Conservation (phyloP, 768 basidiomycete genomes). For the Mycena vulgaris region DNA sequence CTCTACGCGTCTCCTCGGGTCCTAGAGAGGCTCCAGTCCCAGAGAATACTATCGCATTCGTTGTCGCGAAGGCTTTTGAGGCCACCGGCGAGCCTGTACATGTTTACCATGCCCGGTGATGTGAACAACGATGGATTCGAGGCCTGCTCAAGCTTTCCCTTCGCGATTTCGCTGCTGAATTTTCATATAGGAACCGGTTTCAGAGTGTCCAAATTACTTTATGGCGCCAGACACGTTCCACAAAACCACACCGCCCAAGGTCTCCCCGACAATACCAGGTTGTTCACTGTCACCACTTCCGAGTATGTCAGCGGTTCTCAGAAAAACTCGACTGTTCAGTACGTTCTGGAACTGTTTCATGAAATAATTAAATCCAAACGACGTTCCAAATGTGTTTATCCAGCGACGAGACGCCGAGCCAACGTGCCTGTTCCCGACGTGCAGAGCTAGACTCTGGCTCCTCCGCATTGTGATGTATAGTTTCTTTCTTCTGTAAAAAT, state of each 20-base stretch:
- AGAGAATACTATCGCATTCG: neutral
- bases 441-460: constrained; percentile 2
- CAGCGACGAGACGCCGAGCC: constrained; percentile 1
- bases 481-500: too few species aligned
- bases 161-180: neutral
- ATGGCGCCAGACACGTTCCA: constrained; percentile 1
- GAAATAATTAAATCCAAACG: neutral
- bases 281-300: neutral
- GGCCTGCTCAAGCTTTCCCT: neutral
- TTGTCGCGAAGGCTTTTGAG: neutral
- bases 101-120: neutral
- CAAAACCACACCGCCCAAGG: neutral
- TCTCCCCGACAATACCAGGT: neutral
- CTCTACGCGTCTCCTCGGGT: neutral
- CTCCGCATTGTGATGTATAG: too few species aligned
- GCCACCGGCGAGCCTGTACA: neutral
- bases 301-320: constrained; percentile 1
- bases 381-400: constrained; percentile 12
- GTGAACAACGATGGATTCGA: neutral
- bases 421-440: constrained; percentile 12
- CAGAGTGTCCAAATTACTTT: neutral
- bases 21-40: neutral
- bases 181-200: neutral
- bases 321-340: constrained; percentile 1
- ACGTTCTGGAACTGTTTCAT: neutral